Evolutionary conservation across 2,329 filamentous ascomycete genomes (phyloP), one percentile per base, ranked within the genome.

Genomic region (Verticillium alfalfae): DNA sequence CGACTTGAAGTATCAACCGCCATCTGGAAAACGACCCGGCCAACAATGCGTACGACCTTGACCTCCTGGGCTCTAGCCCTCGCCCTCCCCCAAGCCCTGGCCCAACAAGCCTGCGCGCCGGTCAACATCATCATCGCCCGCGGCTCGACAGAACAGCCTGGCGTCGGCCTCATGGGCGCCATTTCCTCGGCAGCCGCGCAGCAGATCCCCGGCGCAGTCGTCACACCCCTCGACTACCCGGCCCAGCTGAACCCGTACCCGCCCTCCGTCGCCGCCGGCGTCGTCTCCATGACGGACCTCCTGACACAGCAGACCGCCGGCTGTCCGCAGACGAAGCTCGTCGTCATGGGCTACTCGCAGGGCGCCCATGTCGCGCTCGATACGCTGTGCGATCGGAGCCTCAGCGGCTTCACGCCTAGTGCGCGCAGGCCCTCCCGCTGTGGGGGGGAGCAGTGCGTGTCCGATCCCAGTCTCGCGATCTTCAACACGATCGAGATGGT

Each of bases 321-420:
- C 4, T 79, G 77, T 45, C 76, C 77, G 7, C 63, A 71, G n/a
- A 69, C 68, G 59, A 77, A 77, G 67, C 68, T 79, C 57, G 77
- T 75, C 6, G 64, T 79, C 36, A 57, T 79, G 55, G 77, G 77
- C 0, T 79, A 75, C 63, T 79, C 77, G 2, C 57, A 77, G 72
- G 77, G 77, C 39, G 77, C 76, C 0, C 76, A 79, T 38, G 66
- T 79, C 39, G 62, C 71, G 1, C 66, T 66, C 45, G 75, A 79
- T 38, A 68, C 70, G 9, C 67, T 79, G 55, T 79, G 77, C 64
- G 77, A 10, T 52, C 45, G 18, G 18, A 26, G n/a, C 8, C 45
- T 52, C 8, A 26, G 9, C 45, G 45, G 45, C 4, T 52, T 52
- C 45, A 52, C 45, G 18, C 45, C 45, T 8, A 52, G 45, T 22